Evolutionary conservation across 2,329 filamentous ascomycete species (phyloP).

Genomic region (Ceratocystiopsis brevicomis): DNA sequence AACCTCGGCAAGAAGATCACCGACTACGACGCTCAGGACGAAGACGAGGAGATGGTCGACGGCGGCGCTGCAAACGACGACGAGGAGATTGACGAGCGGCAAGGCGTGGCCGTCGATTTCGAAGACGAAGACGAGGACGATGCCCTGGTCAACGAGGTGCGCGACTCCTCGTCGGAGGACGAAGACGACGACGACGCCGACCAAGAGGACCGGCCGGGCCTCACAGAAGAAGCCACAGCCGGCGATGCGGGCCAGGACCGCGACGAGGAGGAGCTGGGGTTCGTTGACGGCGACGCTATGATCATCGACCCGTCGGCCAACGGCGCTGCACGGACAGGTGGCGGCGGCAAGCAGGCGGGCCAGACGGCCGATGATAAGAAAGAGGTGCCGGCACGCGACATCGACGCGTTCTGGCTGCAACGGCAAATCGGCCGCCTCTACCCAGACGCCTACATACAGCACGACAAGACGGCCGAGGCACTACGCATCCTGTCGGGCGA

Average conservation of each 20-base stretch:
- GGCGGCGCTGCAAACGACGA: constrained; percentile 36
- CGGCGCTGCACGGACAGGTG: constrained; percentile 31
- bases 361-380: constrained; percentile 34
- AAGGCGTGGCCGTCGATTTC: constrained; percentile 95
- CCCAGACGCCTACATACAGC: constrained; percentile 77
- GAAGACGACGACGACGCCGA: constrained; percentile 60
- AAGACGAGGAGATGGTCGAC: constrained; percentile 68
- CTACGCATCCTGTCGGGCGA: constrained; percentile 66
- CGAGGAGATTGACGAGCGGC: constrained; percentile 74
- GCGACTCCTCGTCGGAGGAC: constrained; percentile 70
- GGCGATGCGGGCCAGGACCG: constrained; percentile 28
- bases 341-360: constrained; percentile 27
- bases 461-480: constrained; percentile 76
- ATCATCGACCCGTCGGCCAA: constrained; percentile 46
- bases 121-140: constrained; percentile 77
- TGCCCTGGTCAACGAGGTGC: constrained; percentile 64
- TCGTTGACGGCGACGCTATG: constrained; percentile 54
- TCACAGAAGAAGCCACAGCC: constrained; percentile 31
- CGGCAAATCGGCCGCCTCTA: constrained; percentile 79
- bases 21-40: constrained; percentile 91
- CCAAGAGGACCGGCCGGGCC: constrained; percentile 36
- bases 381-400: constrained; percentile 63
- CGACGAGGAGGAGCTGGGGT: constrained; percentile 29
- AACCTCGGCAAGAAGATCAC: constrained; percentile 98
- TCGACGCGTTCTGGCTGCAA: constrained; percentile 95